A percentile compares a stretch with the other conserved stretches of the same genome.
Conservation (phyloP, 805 yeast genomes). For the Barnettozyma vustinii region DNA sequence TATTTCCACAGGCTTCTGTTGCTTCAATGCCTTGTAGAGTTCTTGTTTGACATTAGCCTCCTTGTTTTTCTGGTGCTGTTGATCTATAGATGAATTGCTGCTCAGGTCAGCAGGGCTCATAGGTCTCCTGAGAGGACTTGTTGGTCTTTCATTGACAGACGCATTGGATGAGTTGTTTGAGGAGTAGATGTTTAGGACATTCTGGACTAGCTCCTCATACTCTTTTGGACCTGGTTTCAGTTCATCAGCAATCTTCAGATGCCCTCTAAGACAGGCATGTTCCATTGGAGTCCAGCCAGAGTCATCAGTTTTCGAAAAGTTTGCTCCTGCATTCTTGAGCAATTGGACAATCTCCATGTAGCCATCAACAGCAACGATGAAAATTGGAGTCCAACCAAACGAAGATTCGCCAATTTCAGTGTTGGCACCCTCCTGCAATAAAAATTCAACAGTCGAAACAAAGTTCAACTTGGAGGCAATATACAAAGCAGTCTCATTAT, state of each 20-base stretch:
- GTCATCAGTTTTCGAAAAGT: conserved; percentile 55
- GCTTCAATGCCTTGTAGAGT: conserved; percentile 11
- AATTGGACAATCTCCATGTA: conserved; percentile 47
- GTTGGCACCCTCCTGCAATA: conserved; percentile 58
- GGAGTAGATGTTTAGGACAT: conserved; percentile 1
- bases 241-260: conserved; percentile 59
- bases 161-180: conserved; percentile 11
- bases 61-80: conserved; percentile 10
- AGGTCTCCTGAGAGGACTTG: conserved; percentile 1
- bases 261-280: conserved; percentile 90
- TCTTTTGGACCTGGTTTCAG: conserved; percentile 42
- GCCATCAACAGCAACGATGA: conserved; percentile 88
- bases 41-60: conserved; percentile 20
- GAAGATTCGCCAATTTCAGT: conserved; percentile 70
- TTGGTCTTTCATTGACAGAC: conserved; percentile 12
- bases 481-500: conserved; percentile 78
- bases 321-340: conserved; percentile 50
- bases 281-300: conserved; percentile 98
- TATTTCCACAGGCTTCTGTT: not conserved
- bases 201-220: conserved; percentile 28
- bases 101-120: conserved; percentile 1
- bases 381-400: conserved; percentile 94
- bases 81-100: conserved; percentile 18
- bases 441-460: conserved; percentile 43
- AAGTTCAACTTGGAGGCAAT: conserved; percentile 66